Evolutionary conservation across 78 protist species (phyloP), one percentile per base, ranked within the genome.

Genomic region (Polysphondylium violaceum): DNA sequence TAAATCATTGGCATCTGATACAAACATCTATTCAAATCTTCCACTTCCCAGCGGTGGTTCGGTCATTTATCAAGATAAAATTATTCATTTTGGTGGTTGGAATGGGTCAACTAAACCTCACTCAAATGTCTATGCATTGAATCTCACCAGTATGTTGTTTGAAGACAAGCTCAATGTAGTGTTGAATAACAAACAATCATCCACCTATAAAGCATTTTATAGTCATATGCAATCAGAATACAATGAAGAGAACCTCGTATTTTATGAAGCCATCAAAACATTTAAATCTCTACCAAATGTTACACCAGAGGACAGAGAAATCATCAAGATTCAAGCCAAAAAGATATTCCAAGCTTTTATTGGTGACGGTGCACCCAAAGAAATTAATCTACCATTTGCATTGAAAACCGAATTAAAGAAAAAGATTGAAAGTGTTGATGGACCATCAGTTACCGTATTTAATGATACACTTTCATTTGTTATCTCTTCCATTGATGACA

Each of bases 61-160:
- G 9, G 40, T 81, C 25, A 68, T 81, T 14, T 81, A 60, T 47
- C 63, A 53, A 36, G 89, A 67, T 27, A 47, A 72, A 55, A 31
- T 81, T 17, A 65, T 44, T 55, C 89, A 81, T 35, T 81, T 67
- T 41, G 89, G 89, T 68, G 89, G 89, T 31, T 81, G 89, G 89
- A 58, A 47, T 43, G 43, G 29, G 17, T 51, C 63, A 23, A 40
- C 74, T 0, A 81, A 81, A 47, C 89, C 89, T n/a, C 89, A 81
- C 44, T 81, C 89, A 3, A 81, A 68, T 9, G 63, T 81, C 31
- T 81, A 53, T 56, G 51, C 36, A 23, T 44, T 81, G 38, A 81
- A 81, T 56, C 77, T 81, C 2, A 23, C 76, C 12, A 53, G 35
- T 8, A 67, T 81, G 89, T 2, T 81, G 21, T 72, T 81, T 29